phyloP scores from a whole-genome alignment of 2,329 filamentous ascomycete species.

The Metarhizium robertsii region DNA sequence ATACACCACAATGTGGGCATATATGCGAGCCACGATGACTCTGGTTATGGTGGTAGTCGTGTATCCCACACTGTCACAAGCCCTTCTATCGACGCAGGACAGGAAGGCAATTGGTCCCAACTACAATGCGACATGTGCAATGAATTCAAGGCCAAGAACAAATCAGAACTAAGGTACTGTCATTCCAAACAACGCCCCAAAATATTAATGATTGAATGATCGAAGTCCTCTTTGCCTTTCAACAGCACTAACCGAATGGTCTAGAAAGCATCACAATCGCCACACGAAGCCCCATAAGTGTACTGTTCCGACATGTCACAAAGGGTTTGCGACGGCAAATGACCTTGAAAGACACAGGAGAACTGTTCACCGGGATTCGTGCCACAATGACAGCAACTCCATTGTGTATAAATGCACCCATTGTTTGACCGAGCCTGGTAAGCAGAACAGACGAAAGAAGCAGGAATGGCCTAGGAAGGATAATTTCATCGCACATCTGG shows the following conservation, averaged over 20 bases:
- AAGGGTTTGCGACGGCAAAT: constrained; percentile 71
- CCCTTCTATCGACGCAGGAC: constrained; percentile 30
- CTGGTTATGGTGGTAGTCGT: constrained; percentile 35
- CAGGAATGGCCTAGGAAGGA: constrained; percentile 65
- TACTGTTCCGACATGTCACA: constrained; percentile 43
- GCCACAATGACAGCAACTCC: constrained; percentile 9
- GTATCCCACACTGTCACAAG: constrained; percentile 33
- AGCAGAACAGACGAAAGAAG: constrained; percentile 37
- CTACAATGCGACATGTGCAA: constrained; percentile 1
- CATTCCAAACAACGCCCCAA: neutral
- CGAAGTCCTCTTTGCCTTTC: neutral
- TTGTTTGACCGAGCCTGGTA: constrained; percentile 10
- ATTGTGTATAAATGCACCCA: constrained; percentile 9
- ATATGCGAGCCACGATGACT: constrained; percentile 24
- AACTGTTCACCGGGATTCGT: constrained; percentile 54
- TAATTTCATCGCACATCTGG: constrained; percentile 77
- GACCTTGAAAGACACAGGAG: constrained; percentile 73
- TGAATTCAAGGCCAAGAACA: constrained; percentile 3
- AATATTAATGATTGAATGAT: too few relatives aligned
- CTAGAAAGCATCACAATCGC: constrained; percentile 64
- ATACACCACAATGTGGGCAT: constrained; percentile 22
- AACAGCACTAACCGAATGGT: neutral
- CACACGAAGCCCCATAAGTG: constrained; percentile 64
- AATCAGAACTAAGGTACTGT: constrained; percentile 6
- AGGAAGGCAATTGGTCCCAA: neutral